A percentile compares a stretch with the other conserved stretches of the same genome.
Evolutionary conservation across 768 basidiomycete species (phyloP).

Genomic region (Lactifluus pinguis): DNA sequence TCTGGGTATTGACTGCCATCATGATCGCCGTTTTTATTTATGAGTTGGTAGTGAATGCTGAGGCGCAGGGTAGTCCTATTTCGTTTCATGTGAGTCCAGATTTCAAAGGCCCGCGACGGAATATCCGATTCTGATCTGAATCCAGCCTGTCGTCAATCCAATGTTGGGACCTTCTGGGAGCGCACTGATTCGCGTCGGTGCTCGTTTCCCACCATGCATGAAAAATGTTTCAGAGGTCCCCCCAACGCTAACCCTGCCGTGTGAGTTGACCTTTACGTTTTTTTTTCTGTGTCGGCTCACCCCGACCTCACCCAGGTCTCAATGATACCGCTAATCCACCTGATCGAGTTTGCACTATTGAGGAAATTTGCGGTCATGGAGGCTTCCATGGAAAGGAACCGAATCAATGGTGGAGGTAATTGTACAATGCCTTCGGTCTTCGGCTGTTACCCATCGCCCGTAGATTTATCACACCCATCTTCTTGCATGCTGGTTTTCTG

Average conservation of each 20-base stretch:
- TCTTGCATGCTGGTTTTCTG: slow-evolving; percentile 93
- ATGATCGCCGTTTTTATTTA: slow-evolving; percentile 79
- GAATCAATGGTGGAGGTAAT: slow-evolving; percentile 48
- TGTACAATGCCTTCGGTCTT: not conserved
- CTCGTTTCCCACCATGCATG: slow-evolving; percentile 93
- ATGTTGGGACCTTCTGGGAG: slow-evolving; percentile 87
- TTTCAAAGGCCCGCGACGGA: not conserved
- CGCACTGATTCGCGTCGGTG: slow-evolving; percentile 79
- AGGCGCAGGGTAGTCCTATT: slow-evolving; percentile 72
- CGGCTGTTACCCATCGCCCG: not conserved
- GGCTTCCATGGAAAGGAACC: slow-evolving; percentile 44
- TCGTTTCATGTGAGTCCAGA: slow-evolving; percentile 60
- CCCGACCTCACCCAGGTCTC: slow-evolving; percentile 39
- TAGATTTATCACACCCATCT: slow-evolving; percentile 53
- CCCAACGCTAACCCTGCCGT: slow-evolving; percentile 45
- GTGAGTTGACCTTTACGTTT: slow-evolving; percentile 31
- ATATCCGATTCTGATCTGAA: not conserved
- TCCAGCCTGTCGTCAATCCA: slow-evolving; percentile 69
- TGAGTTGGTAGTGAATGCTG: slow-evolving; percentile 69
- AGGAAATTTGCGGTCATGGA: slow-evolving; percentile 84
- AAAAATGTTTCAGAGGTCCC: slow-evolving; percentile 54
- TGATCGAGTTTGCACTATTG: slow-evolving; percentile 59
- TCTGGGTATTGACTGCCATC: slow-evolving; percentile 51
- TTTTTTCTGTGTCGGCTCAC: not conserved
- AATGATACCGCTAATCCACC: slow-evolving; percentile 81